Base-by-base conservation (phyloP, 495 filamentous ascomycete genomes). In the Lasiosphaeria miniovina region DNA sequence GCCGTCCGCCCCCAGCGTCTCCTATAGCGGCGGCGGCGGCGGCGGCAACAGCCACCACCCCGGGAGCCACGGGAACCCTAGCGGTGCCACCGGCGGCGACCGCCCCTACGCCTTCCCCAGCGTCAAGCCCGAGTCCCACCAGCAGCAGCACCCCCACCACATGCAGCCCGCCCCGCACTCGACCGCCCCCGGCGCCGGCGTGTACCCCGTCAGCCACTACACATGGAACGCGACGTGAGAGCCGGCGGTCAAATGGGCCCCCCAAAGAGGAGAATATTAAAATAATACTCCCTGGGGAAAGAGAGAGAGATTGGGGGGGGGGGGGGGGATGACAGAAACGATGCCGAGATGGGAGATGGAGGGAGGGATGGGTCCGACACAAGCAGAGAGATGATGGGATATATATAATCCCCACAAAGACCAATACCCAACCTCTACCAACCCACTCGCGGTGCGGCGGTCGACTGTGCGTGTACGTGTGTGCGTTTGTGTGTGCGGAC, bases 71-170 rank as follows among this genome's bases (percentile, higher is more conserved):
- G 68, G 65, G 61, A 70, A 74, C 36, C 31, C 36, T 14, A 45
- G 14, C 68, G 12, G 73, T 24, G 54, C 12, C 43, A n/a, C 70
- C 57, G 59, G 62, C n/a, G 56, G 48, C 43, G 71, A 67, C 33
- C 68, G 76, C 46, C 70, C 77, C 7, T 80, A 80, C 57, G 65
- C 69, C 14, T 79, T 69, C 14, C 69, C 76, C 9, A 68, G 73
- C 50, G 51, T 49, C 12, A 65, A 62, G 45, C 14, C 49, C 3
- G 58, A 66, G 35, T 54, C 49, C 40, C 52, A 61, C 10, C 54
- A 52, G 15, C 48, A 51, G 43, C 52, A 52, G 45, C 58, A 50
- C 41, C 45, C 48, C 5, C 48, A 17, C 43, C 55, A 58, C 12
- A 36, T 33, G n/a, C 49, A 38, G 4, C 45, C 46, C 11, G 43